A percentile compares a stretch with the other conserved stretches of the same genome.
phyloP scores from a whole-genome alignment of 225 moss, liverwort and hornwort genomes.

The Neckera pumila region DNA sequence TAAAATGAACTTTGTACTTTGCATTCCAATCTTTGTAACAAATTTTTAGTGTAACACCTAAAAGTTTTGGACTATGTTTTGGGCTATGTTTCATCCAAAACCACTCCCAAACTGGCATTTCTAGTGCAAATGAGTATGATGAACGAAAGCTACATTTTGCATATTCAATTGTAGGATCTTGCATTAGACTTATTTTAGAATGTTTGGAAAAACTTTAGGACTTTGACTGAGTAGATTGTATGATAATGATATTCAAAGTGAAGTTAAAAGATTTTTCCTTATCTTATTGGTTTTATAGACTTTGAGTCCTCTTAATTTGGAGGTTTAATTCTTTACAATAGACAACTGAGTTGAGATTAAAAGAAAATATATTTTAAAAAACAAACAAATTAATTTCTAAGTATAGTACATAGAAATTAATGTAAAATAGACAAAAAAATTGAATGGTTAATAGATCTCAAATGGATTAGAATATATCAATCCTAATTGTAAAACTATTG shows the following conservation, averaged over 20 bases:
- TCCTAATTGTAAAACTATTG: neutral
- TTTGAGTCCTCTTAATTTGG: neutral
- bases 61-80: fast-evolving
- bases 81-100: neutral
- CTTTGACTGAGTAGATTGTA: neutral
- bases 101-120: too few relatives aligned
- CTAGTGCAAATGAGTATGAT: too few relatives aligned
- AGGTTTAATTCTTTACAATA: neutral
- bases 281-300: neutral
- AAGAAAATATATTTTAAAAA: neutral
- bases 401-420: too few relatives aligned
- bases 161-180: neutral
- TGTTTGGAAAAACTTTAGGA: neutral
- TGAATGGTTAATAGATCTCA: neutral
- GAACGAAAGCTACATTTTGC: neutral
- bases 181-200: neutral
- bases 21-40: neutral
- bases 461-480: neutral
- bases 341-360: neutral
- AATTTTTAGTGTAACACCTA: neutral
- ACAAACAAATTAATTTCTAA: neutral
- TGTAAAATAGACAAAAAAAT: neutral
- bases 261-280: neutral
- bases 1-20: neutral
- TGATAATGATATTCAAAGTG: neutral